phyloP scores from a whole-genome alignment of 176 grass and related monocot genomes.

The Guadua angustifolia region DNA sequence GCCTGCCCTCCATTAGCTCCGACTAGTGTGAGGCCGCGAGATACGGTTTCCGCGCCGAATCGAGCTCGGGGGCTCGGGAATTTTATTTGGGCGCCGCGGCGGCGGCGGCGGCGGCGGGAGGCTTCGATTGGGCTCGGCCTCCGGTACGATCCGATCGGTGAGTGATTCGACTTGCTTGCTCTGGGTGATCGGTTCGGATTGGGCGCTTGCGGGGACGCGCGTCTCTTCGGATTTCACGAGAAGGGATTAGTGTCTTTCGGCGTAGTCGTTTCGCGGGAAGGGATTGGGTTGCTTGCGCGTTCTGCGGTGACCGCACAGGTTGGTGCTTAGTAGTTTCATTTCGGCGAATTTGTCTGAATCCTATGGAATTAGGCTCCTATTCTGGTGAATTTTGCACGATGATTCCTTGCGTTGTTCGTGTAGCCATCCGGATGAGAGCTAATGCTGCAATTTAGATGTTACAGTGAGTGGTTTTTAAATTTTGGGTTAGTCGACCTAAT shows the following conservation, averaged over 20 bases:
- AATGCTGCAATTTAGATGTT: not conserved
- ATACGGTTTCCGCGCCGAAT: constrained; percentile 1
- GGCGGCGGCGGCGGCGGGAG: not conserved
- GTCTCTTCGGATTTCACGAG: not conserved
- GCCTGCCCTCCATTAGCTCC: not conserved
- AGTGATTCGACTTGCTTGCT: not conserved
- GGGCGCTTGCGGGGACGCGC: not conserved
- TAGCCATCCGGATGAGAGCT: not conserved
- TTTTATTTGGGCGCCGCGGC: not conserved
- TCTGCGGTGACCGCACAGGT: not conserved
- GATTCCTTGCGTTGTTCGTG: not conserved
- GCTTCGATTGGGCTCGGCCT: not conserved
- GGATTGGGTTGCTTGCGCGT: not conserved
- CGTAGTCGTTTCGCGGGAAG: not conserved
- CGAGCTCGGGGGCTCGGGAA: not conserved
- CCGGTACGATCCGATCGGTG: constrained; percentile 35
- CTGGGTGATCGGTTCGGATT: not conserved
- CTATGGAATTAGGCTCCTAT: not conserved
- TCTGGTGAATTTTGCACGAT: not conserved
- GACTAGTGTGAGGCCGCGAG: not conserved
- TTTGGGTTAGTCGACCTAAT: not conserved
- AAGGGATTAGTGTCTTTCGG: not conserved
- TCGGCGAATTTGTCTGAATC: not conserved
- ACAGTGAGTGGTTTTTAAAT: constrained; percentile 17
- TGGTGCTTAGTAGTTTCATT: not conserved